A percentile compares a stretch with the other conserved stretches of the same genome.
phyloP scores from a whole-genome alignment of 345 rosid species.

The Eucalyptus marginata region DNA sequence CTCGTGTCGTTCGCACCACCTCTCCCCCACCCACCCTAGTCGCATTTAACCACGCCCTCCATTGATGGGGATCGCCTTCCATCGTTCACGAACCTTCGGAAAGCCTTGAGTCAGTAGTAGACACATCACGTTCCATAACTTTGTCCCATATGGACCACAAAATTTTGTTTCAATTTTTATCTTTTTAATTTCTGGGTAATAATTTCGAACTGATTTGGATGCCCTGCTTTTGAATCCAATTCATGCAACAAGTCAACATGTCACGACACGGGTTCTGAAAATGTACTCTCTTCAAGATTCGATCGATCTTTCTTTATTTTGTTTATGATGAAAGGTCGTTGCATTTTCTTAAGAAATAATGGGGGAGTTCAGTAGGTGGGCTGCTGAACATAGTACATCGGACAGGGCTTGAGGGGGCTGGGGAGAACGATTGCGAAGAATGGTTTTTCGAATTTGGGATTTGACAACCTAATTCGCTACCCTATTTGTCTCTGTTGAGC shows the following conservation, averaged over 20 bases:
- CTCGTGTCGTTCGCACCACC: neutral
- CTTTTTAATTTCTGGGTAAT: neutral
- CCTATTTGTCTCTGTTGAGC: neutral
- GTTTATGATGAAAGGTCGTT: neutral
- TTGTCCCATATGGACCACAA: neutral
- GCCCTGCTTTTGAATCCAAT: neutral
- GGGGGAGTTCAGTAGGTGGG: neutral
- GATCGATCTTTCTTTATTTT: neutral
- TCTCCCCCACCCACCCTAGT: neutral
- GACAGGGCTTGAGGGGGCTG: neutral
- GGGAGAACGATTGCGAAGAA: neutral
- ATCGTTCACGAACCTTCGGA: neutral
- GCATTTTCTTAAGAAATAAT: neutral
- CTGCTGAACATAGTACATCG: neutral
- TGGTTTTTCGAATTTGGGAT: neutral
- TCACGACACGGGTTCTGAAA: neutral
- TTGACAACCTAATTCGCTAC: neutral
- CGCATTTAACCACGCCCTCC: neutral
- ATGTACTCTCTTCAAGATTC: neutral
- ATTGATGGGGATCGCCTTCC: neutral
- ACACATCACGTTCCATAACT: neutral
- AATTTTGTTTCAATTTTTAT: neutral
- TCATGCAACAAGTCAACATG: neutral
- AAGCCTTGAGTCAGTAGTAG: neutral
- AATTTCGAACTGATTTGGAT: neutral